Base-by-base conservation (phyloP, 768 basidiomycete species). In the Leccinum fibrillosum region DNA sequence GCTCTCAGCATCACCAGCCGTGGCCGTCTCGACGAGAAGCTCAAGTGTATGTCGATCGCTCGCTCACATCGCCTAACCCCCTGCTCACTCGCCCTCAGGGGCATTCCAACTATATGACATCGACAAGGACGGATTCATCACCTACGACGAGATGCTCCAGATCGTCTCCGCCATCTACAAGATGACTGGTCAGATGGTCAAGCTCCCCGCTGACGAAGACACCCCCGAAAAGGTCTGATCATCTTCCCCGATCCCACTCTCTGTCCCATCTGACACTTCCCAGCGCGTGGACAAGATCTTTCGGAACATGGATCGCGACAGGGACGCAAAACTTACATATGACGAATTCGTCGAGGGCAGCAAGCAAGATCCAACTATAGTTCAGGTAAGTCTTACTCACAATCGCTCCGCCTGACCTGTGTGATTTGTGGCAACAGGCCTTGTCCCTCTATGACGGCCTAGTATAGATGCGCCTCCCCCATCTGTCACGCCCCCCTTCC, bases 131-230 rank as follows among this genome's bases (percentile, higher is more conserved):
- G 97, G 97, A 9, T 89, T 84, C 65, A 98, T 99, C 77, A 97
- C 97, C 42, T 98, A 98, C 75, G 88, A 94, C 69, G 97, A 99
- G 78, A 99, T 99, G 97, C 86, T 98, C 32, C 88, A 92, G 78
- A 99, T 99, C 71, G 97, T 99, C 9, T 85, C 89, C 67, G 89
- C 93, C 48, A 99, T 99, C 77, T 99, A 98, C 82, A 98, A 96
- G 84, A 98, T 99, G 97, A 98, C 97, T 4, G 97, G 97, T 19
- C 88, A 95, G 74, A 98, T 98, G 95, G 96, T 98, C 62, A 95
- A 94, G 72, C 84, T 98, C 21, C 95, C 97, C n/a, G 80, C 88
- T 42, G 97, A 98, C 71, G 97, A 99, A 75, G 95, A 98, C 77
- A 99, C 97, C n/a, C 96, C 97, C 2, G 94, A 98, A 75, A 99